Evolutionary conservation across 768 basidiomycete species (phyloP).

Genomic region (Mycena rosella): DNA sequence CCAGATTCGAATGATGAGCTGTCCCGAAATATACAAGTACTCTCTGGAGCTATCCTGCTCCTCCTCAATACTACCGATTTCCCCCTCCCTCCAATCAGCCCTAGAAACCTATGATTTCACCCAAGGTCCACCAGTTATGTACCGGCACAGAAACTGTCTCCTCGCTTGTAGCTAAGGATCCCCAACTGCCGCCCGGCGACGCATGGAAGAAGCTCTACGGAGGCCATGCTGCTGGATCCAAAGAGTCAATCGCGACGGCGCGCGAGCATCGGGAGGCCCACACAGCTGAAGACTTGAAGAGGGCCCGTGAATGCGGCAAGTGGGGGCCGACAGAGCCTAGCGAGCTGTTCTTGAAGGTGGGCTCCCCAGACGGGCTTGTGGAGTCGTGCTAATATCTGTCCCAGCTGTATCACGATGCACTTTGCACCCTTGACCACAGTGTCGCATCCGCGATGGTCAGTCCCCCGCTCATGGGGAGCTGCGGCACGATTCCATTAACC

Average conservation of each 20-base stretch:
- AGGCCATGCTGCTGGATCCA: slow-evolving; percentile 33
- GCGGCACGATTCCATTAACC: slow-evolving; percentile 71
- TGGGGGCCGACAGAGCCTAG: slow-evolving; percentile 65
- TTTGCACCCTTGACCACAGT: slow-evolving; percentile 67
- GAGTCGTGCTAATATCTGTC: not conserved
- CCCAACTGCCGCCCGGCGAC: slow-evolving; percentile 49
- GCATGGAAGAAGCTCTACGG: slow-evolving; percentile 57
- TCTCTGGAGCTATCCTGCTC: not conserved
- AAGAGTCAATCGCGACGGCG: slow-evolving; percentile 36
- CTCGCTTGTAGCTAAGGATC: slow-evolving; percentile 54
- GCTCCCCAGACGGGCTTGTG: slow-evolving; percentile 43
- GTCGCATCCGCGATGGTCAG: slow-evolving; percentile 70
- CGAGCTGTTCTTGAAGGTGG: slow-evolving; percentile 67
- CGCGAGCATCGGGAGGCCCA: slow-evolving; percentile 43
- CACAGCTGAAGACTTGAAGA: slow-evolving; percentile 58
- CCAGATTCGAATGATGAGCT: not conserved
- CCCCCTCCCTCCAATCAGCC: not conserved
- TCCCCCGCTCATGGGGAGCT: slow-evolving; percentile 72
- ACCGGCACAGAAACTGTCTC: slow-evolving; percentile 55
- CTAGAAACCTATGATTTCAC: slow-evolving; percentile 38
- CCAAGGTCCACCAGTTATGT: slow-evolving; percentile 48
- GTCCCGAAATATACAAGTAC: slow-evolving; percentile 2
- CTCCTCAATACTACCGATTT: not conserved
- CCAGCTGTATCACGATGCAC: slow-evolving; percentile 74
- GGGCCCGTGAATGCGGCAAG: slow-evolving; percentile 61